Evolutionary conservation across 2,329 filamentous ascomycete genomes (phyloP).

Genomic region (Pseudogymnoascus sp.): DNA sequence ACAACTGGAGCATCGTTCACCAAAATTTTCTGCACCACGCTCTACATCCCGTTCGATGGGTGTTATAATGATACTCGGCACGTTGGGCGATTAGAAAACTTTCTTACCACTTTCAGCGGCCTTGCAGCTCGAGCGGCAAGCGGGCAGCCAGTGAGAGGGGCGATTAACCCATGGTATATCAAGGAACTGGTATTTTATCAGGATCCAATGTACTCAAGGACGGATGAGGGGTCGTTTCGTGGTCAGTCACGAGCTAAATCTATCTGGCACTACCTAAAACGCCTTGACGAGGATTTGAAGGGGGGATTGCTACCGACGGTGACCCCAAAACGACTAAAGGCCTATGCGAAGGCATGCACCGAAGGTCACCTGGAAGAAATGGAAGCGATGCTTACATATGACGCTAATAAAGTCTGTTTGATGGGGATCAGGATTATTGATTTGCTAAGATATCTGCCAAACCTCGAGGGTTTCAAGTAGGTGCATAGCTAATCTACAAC

Average conservation of each 20-base stretch:
- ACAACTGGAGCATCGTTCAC: neutral
- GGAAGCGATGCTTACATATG: neutral
- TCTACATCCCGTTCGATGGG: neutral
- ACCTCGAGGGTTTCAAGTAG: neutral
- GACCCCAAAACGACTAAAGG: neutral
- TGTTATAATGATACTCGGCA: neutral
- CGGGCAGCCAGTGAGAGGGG: neutral
- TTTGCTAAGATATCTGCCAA: neutral
- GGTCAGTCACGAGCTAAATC: neutral
- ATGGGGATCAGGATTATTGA: slow-evolving; percentile 2
- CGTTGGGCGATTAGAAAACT: neutral
- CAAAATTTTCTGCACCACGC: neutral
- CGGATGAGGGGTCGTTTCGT: neutral
- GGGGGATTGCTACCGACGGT: neutral
- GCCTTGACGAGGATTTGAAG: neutral
- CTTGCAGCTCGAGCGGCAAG: neutral
- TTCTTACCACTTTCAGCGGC: neutral
- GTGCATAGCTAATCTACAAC: neutral
- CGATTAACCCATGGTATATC: neutral
- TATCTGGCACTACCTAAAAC: neutral
- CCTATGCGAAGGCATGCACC: neutral
- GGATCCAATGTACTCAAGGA: neutral
- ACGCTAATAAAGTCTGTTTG: neutral
- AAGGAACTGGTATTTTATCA: slow-evolving; percentile 2
- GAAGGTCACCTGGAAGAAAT: neutral